Evolutionary conservation across 139 green algal genomes (phyloP).

Genomic region (Micractinium sp.): DNA sequence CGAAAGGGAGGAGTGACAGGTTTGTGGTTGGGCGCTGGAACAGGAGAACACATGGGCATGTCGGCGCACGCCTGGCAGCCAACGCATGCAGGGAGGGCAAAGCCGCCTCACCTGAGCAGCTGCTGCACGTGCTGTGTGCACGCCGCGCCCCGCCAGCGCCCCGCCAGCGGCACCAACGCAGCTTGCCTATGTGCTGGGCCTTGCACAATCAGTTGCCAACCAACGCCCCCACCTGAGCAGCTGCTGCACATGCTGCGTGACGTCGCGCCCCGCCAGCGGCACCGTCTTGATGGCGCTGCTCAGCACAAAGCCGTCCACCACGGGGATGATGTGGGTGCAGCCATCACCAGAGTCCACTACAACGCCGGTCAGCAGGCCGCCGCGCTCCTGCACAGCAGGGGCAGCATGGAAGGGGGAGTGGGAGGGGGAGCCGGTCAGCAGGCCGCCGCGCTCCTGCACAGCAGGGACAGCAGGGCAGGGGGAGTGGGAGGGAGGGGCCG

Average conservation of each 20-base stretch:
- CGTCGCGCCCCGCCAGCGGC: slow-evolving; percentile 72
- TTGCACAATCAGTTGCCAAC: too few species aligned
- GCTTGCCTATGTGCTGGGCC: too few species aligned
- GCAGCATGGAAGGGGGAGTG: neutral
- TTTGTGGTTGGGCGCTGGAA: too few species aligned
- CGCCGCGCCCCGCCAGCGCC: slow-evolving; percentile 70
- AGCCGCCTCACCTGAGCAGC: slow-evolving; percentile 50
- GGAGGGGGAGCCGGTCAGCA: too few species aligned
- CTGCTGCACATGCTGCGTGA: slow-evolving; percentile 66
- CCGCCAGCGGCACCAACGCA: too few species aligned
- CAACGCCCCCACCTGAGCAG: slow-evolving; percentile 40
- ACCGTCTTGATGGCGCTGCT: slow-evolving; percentile 65
- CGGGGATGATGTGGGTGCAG: slow-evolving; percentile 80
- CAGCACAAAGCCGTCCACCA: slow-evolving; percentile 84
- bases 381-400: slow-evolving; percentile 4
- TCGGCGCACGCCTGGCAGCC: too few species aligned
- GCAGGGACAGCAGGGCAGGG: neutral
- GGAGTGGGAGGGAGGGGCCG: too few species aligned
- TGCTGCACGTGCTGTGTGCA: slow-evolving; percentile 66
- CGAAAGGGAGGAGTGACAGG: too few species aligned
- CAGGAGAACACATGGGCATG: neutral
- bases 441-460: neutral
- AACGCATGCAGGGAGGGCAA: too few species aligned
- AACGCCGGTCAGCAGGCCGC: slow-evolving; percentile 66
- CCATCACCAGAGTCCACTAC: slow-evolving; percentile 84